Evolutionary conservation across 129 eudicot species (phyloP), one percentile per base, ranked within the genome.

Genomic region (Sambucus nigra): DNA sequence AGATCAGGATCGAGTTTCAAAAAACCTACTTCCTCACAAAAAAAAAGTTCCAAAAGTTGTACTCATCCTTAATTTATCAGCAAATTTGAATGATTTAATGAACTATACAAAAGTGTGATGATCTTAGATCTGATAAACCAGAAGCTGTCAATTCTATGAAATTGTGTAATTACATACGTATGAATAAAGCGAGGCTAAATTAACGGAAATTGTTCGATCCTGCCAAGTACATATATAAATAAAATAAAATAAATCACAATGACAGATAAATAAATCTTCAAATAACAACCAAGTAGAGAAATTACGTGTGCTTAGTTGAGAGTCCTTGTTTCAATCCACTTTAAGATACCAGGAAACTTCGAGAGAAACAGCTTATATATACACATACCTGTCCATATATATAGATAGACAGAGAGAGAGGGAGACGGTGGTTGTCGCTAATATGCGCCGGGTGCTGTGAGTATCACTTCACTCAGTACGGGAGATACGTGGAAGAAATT

Each of bases 391-490:
- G 48, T 40, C 15, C 13, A 14, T 13, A 14, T 7, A n/a, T 40
- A 16, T n/a, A 16, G 18, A 16, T 24, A 22, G 15, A 32, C 12
- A 16, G 24, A 9, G 49, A 2, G 40, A 52, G 58, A 53, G 24
- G 16, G 15, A 52, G 40, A 26, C 22, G 25, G 51, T 25, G 33
- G 53, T 29, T 5, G 17, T 26, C 51, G 41, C 64, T 59, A 59
- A 44, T 7, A 45, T 35, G 32, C 61, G 48, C 61, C 29, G 6
- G 60, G 28, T 32, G 27, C 14, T 22, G 32, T 1, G 48, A 21
- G 11, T 19, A 17, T 17, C 25, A 47, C 51, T 47, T 18, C 2
- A n/a, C n/a, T n/a, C n/a, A n/a, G n/a, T n/a, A n/a, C n/a, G n/a
- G n/a, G n/a, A n/a, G n/a, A n/a, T n/a, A n/a, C n/a, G n/a, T n/a